These are phyloP conservation scores for Venturia nashicola DNA, from an alignment of 2,329 filamentous ascomycete genomes.

Conservation along the genomic window DNA sequence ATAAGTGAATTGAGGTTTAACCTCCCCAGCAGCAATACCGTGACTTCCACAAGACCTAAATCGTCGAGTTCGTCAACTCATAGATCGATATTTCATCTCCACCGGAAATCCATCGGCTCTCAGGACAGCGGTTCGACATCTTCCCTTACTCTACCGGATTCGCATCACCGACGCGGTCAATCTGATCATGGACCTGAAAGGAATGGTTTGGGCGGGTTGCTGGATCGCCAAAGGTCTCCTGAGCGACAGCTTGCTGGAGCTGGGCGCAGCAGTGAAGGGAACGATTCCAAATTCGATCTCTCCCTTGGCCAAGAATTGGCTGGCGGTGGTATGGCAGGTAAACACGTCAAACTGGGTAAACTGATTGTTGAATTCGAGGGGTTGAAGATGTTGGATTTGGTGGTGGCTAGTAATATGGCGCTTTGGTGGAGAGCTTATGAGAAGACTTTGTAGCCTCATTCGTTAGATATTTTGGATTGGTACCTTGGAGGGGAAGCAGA, in stretches of 20 bases:
- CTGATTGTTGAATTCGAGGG: constrained; percentile 82
- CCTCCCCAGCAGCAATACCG: constrained; percentile 44
- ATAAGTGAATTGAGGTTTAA: constrained; percentile 89
- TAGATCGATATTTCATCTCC: not conserved
- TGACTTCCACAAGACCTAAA: constrained; percentile 7
- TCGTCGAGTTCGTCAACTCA: not conserved
- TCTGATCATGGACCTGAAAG: not conserved
- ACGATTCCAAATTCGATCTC: constrained; percentile 44
- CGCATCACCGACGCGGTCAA: not conserved
- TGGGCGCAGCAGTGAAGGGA: not conserved
- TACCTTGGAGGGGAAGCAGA: no score
- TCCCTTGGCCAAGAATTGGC: constrained; percentile 71
- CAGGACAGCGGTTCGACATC: not conserved
- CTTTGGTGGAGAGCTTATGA: constrained; percentile 91
- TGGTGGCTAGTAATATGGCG: constrained; percentile 83
- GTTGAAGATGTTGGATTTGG: constrained; percentile 85
- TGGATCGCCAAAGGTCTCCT: not conserved
- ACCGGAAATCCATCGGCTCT: not conserved
- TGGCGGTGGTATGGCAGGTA: constrained; percentile 74
- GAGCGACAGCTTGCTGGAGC: not conserved
- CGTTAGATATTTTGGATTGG: no score
- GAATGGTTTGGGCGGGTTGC: not conserved
- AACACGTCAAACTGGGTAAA: constrained; percentile 86
- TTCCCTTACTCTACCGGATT: not conserved
- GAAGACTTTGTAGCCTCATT: constrained; percentile 14